Conservation (phyloP, 768 basidiomycete species). For the Chalciporus piperatus region DNA sequence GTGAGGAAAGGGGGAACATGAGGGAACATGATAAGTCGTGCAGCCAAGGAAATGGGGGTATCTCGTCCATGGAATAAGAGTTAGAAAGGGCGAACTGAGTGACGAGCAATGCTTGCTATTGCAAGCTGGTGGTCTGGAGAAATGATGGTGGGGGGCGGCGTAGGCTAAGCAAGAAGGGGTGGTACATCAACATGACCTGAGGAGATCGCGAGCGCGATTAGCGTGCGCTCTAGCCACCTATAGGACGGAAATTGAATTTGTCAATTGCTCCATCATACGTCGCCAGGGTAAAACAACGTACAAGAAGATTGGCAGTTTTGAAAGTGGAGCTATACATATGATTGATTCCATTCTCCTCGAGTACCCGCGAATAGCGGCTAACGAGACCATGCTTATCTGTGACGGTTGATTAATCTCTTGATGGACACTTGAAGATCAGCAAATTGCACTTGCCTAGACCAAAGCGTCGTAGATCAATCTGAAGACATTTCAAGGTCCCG, state of each 20-base stretch:
- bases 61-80: constrained; percentile 13
- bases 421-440: not conserved
- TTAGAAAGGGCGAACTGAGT: not conserved
- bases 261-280: not conserved
- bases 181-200: constrained; percentile 51
- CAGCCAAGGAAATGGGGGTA: constrained; percentile 13
- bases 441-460: constrained; percentile 53
- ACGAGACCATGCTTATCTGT: constrained; percentile 77
- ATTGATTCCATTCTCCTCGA: constrained; percentile 72
- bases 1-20: not conserved
- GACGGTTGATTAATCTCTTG: not conserved
- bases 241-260: not conserved
- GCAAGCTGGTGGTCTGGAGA: not conserved
- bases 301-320: constrained; percentile 77
- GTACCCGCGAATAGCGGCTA: constrained; percentile 69
- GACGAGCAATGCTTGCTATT: not conserved
- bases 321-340: constrained; percentile 86
- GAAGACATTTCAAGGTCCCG: constrained; percentile 60
- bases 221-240: constrained; percentile 61
- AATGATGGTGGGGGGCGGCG: not conserved
- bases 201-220: constrained; percentile 52
- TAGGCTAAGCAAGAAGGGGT: not conserved
- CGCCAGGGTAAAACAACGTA: constrained; percentile 31
- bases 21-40: not conserved
- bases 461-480: constrained; percentile 71